Conservation (phyloP, 495 filamentous ascomycete genomes). For the Choiromyces venosus region DNA sequence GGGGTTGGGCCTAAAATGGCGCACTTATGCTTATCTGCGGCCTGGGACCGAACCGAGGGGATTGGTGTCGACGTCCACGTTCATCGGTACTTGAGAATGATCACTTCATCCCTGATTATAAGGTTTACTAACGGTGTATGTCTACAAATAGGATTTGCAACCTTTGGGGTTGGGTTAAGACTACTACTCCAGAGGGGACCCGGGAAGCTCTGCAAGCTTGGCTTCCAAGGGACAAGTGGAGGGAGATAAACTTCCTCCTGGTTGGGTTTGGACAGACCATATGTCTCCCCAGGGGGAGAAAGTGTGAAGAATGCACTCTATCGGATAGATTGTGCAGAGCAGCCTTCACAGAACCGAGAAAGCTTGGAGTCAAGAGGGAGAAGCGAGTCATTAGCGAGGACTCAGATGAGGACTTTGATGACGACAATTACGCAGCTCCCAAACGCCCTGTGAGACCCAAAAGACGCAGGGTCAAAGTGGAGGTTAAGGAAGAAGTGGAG, state of each 20-base stretch:
- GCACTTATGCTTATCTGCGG: conserved; percentile 73
- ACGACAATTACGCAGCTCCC: conserved; percentile 10
- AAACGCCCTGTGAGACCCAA: conserved; percentile 11
- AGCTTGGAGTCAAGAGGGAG: conserved; percentile 51
- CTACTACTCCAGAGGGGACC: conserved; percentile 80
- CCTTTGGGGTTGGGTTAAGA: conserved; percentile 83
- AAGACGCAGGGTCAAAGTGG: conserved; percentile 21
- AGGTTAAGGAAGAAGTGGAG: conserved; percentile 31
- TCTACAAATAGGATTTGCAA: conserved; percentile 82
- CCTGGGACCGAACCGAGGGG: conserved; percentile 56
- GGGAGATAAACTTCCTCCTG: conserved; percentile 87
- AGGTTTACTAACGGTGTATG: conserved; percentile 59
- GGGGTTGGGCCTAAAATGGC: conserved; percentile 98
- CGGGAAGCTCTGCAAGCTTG: conserved; percentile 69
- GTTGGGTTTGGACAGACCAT: conserved; percentile 81
- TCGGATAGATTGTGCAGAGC: conserved; percentile 71
- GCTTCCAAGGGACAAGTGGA: conserved; percentile 83
- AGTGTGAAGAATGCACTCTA: conserved; percentile 77
- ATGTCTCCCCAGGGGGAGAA: conserved; percentile 71
- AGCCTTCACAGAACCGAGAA: conserved; percentile 51
- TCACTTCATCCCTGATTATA: not conserved
- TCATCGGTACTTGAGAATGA: conserved; percentile 50
- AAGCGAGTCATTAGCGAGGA: conserved; percentile 47
- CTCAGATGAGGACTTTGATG: conserved; percentile 11
- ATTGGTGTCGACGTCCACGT: conserved; percentile 66